A percentile compares a stretch with the other conserved stretches of the same genome.
Conservation (phyloP, 345 rosid species). For the Microthlaspi erraticum region DNA sequence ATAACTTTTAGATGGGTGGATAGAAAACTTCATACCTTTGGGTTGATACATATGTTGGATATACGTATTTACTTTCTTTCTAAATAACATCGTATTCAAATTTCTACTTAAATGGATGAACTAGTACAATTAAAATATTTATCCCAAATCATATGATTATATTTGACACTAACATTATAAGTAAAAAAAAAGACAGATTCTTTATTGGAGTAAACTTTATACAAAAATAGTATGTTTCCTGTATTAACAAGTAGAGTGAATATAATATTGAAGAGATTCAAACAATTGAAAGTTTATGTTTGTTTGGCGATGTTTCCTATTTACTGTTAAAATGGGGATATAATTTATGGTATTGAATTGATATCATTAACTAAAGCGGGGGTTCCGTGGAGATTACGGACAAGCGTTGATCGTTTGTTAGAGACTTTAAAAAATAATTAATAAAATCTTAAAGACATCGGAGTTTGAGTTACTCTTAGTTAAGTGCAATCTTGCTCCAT, state of each 20-base stretch:
- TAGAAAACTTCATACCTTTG: neutral
- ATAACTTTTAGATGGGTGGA: slow-evolving; percentile 13
- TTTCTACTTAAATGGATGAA: neutral
- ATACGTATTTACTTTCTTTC: neutral
- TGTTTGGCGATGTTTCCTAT: neutral
- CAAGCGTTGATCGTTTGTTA: slow-evolving; percentile 25
- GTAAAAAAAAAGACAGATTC: neutral
- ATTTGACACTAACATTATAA: neutral
- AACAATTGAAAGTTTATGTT: neutral
- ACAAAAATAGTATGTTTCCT: neutral
- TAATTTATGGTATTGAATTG: slow-evolving; percentile 17
- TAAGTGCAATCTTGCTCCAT: slow-evolving; percentile 26
- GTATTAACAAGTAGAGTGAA: neutral
- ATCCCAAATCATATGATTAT: neutral
- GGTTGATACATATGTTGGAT: neutral
- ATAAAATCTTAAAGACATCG: slow-evolving; percentile 17
- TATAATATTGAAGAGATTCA: neutral
- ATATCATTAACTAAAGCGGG: slow-evolving; percentile 15
- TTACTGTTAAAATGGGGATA: no score
- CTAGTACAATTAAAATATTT: neutral
- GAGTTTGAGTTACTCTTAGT: slow-evolving; percentile 21
- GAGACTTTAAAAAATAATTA: neutral
- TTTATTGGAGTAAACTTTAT: neutral
- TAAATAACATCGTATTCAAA: neutral
- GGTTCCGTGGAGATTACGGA: slow-evolving; percentile 44